Conservation (phyloP, 331 rosid species). For the Quercus lobata region DNA sequence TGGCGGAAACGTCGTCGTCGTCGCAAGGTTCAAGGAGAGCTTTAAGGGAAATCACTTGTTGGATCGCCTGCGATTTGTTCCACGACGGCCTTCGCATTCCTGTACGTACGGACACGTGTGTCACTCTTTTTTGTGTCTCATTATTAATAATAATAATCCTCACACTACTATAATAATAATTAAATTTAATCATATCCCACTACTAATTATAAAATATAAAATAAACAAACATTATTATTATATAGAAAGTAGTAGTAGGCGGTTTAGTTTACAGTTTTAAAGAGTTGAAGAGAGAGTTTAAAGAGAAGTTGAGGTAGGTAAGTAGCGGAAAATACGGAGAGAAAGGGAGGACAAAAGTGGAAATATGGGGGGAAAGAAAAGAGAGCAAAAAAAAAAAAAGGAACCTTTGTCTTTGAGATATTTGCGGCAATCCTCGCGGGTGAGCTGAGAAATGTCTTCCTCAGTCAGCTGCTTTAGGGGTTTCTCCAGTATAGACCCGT, state of each 20-base stretch:
- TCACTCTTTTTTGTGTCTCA: neutral
- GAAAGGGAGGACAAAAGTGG: constrained; percentile 31
- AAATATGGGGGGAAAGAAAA: neutral
- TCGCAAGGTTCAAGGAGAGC: constrained; percentile 83
- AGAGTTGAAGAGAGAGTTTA: neutral
- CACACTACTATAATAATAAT: too few species aligned
- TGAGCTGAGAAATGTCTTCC: constrained; percentile 99
- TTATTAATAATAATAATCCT: too few species aligned
- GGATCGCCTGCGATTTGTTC: constrained; percentile 99
- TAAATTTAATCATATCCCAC: too few species aligned
- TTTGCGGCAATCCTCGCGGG: constrained; percentile 98
- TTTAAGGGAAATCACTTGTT: constrained; percentile 92
- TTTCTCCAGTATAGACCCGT: constrained; percentile 81
- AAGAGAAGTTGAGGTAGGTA: neutral
- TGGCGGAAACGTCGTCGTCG: constrained; percentile 70
- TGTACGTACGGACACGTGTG: constrained; percentile 93
- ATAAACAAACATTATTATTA: neutral
- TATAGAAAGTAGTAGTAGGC: too few species aligned
- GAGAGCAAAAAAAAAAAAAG: neutral
- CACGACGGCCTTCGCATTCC: constrained; percentile 99
- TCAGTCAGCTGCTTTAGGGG: constrained; percentile 91
- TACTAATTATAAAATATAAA: neutral
- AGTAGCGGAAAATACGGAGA: constrained; percentile 60
- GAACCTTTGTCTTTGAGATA: constrained; percentile 92
- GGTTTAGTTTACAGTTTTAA: neutral